Conservation (phyloP, 495 filamentous ascomycete species). For the Talaromyces proteolyticus region DNA sequence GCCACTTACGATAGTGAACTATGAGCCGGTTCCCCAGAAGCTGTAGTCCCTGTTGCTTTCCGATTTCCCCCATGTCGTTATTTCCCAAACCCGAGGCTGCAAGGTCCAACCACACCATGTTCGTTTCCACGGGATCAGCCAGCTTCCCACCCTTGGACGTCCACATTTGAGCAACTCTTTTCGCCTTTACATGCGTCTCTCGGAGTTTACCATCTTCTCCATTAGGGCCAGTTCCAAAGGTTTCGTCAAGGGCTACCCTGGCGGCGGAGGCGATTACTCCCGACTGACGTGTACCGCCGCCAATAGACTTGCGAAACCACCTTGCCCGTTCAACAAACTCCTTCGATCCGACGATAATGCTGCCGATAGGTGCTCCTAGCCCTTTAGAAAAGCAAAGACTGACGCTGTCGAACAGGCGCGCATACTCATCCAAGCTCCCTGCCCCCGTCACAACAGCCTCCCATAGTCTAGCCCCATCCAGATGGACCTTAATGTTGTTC, state of each 20-base stretch:
- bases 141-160: conserved; percentile 45
- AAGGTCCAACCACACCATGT: conserved; percentile 91
- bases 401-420: conserved; percentile 70
- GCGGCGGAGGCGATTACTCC: conserved; percentile 44
- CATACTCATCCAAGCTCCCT: conserved; percentile 60
- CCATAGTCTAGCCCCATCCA: conserved; percentile 85
- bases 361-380: conserved; percentile 82
- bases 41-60: conserved; percentile 30
- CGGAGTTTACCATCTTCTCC: conserved; percentile 60
- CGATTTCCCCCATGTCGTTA: conserved; percentile 36
- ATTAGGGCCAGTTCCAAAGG: conserved; percentile 55
- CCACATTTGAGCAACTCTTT: conserved; percentile 60
- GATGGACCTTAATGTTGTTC: conserved; percentile 65
- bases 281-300: conserved; percentile 74
- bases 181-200: conserved; percentile 58
- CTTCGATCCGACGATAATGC: conserved; percentile 63
- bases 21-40: conserved; percentile 34
- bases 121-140: conserved; percentile 57
- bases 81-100: conserved; percentile 38
- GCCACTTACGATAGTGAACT: conserved; percentile 40
- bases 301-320: conserved; percentile 79
- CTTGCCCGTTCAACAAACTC: conserved; percentile 64
- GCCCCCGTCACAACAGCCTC: conserved; percentile 60
- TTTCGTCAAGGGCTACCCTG: conserved; percentile 42
- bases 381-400: conserved; percentile 87